phyloP scores from a whole-genome alignment of 331 rosid species.

The Saraca asoca region DNA sequence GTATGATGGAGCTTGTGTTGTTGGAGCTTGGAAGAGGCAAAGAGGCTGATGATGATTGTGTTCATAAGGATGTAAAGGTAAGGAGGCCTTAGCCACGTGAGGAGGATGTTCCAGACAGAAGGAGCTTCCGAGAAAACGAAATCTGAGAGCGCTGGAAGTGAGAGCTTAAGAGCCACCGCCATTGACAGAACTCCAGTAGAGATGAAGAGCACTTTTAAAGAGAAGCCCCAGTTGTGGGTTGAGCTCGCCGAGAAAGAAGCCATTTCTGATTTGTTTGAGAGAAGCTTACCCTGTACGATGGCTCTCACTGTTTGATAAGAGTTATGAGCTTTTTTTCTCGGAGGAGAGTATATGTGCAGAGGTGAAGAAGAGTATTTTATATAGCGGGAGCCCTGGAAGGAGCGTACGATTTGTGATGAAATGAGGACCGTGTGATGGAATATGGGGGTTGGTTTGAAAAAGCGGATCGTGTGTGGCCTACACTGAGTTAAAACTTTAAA shows the following conservation, averaged over 20 bases:
- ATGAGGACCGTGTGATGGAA: constrained; percentile 40
- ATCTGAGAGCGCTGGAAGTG: constrained; percentile 51
- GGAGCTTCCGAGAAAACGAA: constrained; percentile 60
- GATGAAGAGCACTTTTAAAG: constrained; percentile 51
- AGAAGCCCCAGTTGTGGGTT: constrained; percentile 41
- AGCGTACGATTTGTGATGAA: constrained; percentile 1
- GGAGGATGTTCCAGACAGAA: constrained; percentile 53
- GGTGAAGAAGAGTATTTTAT: constrained; percentile 31
- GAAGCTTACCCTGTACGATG: constrained; percentile 23
- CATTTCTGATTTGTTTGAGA: constrained; percentile 13
- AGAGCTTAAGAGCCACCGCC: constrained; percentile 67
- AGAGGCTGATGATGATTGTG: constrained; percentile 79
- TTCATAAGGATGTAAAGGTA: constrained; percentile 78
- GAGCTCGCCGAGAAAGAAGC: constrained; percentile 27
- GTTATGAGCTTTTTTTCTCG: background rate
- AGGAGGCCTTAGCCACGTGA: constrained; percentile 72
- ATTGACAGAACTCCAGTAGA: constrained; percentile 59
- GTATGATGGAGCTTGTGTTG: constrained; percentile 29
- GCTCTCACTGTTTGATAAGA: background rate
- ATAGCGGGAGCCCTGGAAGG: background rate
- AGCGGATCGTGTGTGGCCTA: background rate
- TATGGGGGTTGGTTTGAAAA: background rate
- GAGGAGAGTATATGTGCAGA: background rate
- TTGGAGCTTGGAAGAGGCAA: constrained; percentile 75
- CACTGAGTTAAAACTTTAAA: too few relatives aligned